Percentiles rank a stretch among this genome's conserved stretches.
Evolutionary conservation across 306 rosid genomes (phyloP).

Genomic region (Dryas drummondii): DNA sequence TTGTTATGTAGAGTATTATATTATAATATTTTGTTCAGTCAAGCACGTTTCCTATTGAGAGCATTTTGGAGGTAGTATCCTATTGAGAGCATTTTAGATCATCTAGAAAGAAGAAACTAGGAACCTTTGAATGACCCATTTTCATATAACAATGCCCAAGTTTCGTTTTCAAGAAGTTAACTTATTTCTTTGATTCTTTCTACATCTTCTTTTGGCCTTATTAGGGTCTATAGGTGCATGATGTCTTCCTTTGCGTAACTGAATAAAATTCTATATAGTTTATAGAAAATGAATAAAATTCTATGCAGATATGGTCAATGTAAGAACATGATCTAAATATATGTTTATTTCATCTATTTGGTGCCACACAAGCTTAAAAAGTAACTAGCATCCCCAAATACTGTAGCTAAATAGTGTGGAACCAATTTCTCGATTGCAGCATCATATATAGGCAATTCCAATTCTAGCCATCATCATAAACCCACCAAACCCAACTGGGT

Average conservation of each 20-base stretch:
- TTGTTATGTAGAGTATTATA: neutral
- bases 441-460: too few relatives aligned
- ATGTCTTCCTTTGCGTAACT: neutral
- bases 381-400: too few relatives aligned
- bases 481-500: neutral
- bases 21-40: slow-evolving; percentile 34
- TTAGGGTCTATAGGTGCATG: slow-evolving; percentile 6
- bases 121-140: slow-evolving; percentile 8
- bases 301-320: neutral
- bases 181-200: neutral
- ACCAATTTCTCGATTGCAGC: too few relatives aligned
- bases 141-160: neutral
- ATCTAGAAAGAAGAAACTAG: slow-evolving; percentile 14
- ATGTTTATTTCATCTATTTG: too few relatives aligned
- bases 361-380: too few relatives aligned
- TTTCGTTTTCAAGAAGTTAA: slow-evolving; percentile 20
- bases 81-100: neutral
- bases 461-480: neutral
- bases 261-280: slow-evolving; percentile 3
- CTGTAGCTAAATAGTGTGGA: too few relatives aligned
- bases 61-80: slow-evolving; percentile 9
- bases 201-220: slow-evolving; percentile 4
- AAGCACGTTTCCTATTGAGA: slow-evolving; percentile 48
- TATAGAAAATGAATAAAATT: neutral
- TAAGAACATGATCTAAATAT: neutral